phyloP scores from a whole-genome alignment of 2,329 filamentous ascomycete genomes.

The Ceratocystis alfenasii region DNA sequence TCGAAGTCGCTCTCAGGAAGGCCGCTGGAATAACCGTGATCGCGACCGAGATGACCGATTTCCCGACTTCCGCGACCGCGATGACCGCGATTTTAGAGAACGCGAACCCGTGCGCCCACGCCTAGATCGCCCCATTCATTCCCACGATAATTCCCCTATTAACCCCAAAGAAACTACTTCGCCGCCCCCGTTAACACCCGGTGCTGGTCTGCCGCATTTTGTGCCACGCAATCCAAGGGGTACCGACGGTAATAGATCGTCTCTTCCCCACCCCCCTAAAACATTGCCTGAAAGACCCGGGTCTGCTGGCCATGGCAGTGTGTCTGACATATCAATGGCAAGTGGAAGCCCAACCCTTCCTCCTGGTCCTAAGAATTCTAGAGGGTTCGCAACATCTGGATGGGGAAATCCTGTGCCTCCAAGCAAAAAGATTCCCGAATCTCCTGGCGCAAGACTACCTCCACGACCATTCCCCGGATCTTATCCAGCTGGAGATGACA shows the following conservation, averaged over 20 bases:
- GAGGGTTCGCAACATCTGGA: conserved; percentile 15
- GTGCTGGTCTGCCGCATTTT: conserved; percentile 34
- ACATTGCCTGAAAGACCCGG: conserved; percentile 38
- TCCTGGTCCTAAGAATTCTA: conserved; percentile 13
- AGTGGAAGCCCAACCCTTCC: conserved; percentile 29
- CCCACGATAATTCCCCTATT: conserved; percentile 37
- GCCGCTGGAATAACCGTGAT: conserved; percentile 45
- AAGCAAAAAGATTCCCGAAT: conserved; percentile 39
- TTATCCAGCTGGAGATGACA: conserved; percentile 32
- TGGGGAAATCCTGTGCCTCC: conserved; percentile 44
- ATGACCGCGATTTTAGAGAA: conserved; percentile 38
- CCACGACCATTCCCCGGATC: conserved; percentile 17
- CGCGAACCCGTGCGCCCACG: conserved; percentile 40
- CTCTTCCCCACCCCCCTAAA: conserved; percentile 20
- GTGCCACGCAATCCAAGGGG: conserved; percentile 45
- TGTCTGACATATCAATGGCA: conserved; percentile 21
- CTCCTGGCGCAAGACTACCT: conserved; percentile 38
- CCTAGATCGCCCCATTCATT: conserved; percentile 38
- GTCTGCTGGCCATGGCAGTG: conserved; percentile 32
- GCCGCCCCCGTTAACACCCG: conserved; percentile 42
- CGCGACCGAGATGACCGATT: conserved; percentile 41
- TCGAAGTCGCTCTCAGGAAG: conserved; percentile 54
- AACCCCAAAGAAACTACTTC: conserved; percentile 33
- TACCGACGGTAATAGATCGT: conserved; percentile 30
- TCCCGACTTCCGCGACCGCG: conserved; percentile 31